These are phyloP conservation scores for Beauveria rudraprayagi DNA, from an alignment of 2,329 filamentous ascomycete species.

Conservation along the genomic window DNA sequence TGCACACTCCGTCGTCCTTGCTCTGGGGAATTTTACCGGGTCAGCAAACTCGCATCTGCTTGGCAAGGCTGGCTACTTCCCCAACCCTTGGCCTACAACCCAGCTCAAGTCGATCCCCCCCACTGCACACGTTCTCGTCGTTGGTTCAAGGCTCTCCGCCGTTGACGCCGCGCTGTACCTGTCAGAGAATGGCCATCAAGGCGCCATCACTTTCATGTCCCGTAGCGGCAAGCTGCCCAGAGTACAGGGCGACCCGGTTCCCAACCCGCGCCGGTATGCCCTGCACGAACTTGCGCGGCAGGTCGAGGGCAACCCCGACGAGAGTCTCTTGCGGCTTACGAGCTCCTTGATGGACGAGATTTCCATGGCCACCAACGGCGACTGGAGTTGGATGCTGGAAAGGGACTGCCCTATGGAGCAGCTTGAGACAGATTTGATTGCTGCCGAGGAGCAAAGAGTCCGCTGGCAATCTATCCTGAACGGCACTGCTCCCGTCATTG, in stretches of 20 bases:
- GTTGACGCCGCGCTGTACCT: constrained; percentile 7
- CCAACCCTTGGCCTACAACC: constrained; percentile 9
- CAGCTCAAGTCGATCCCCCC: neutral
- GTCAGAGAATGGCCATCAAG: constrained; percentile 3
- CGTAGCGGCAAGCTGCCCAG: constrained; percentile 7
- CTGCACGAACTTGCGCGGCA: constrained; percentile 9
- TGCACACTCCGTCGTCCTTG: neutral
- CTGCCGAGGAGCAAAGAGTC: neutral
- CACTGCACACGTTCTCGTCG: constrained; percentile 1
- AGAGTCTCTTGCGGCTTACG: neutral
- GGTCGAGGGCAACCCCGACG: neutral
- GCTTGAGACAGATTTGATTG: neutral
- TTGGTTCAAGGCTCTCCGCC: constrained; percentile 4
- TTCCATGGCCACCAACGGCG: neutral
- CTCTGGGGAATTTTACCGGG: constrained; percentile 7
- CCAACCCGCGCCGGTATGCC: constrained; percentile 2
- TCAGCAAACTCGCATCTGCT: constrained; percentile 2
- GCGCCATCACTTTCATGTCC: constrained; percentile 11
- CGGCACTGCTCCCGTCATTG: constrained; percentile 6
- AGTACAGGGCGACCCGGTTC: constrained; percentile 4
- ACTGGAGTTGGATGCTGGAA: constrained; percentile 11
- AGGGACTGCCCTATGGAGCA: neutral
- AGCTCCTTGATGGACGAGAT: constrained; percentile 6
- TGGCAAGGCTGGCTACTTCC: constrained; percentile 4
- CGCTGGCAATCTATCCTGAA: constrained; percentile 8